Base-by-base conservation (phyloP, 2,329 filamentous ascomycete species). In the Sporothrix variecibatus region DNA sequence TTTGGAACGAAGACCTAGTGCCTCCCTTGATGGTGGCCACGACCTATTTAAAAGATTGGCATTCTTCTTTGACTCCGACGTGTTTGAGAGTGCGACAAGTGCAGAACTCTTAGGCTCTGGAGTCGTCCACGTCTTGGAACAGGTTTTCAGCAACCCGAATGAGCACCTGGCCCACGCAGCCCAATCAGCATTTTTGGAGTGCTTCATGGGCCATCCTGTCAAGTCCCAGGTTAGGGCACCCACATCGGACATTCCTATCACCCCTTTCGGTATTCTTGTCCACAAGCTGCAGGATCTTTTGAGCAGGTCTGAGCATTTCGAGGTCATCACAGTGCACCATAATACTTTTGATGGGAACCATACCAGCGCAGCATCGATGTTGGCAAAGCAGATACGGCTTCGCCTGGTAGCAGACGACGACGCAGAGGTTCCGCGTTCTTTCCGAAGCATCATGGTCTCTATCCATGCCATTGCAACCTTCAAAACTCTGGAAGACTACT, bases 401-500 rank as follows among this genome's bases (percentile, higher is more conserved):
- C 95, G 94, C 78, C 87, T 99, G 46, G 89, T 95, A 51, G 95
- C 96, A 1, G 95, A 97, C 77, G 95, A 97, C 1, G 92, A 95
- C 65, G 95, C 94, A 0, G 93, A 96, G 68, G 96, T 99, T 75
- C 96, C 96, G 23, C 88, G 91, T 49, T 87, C 92, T 0, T 98
- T 97, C 80, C 90, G 93, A 28, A 97, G 95, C 78, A 97, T 99
- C 76, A 98, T 98, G 92, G 96, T 99, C 0, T 97, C 94, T 0
- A 99, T 99, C 74, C 96, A 99, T 81, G 96, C 96, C 20, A 98
- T 99, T 79, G 95, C 96, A 2, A 98, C 95, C 0, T 98, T 99
- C 85, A 98, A 98, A 82, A 93, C 95, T 0, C 85, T 99, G 31
- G 96, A 98, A 80, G 96, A 99, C 81, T 99, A 98, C 81, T 87